A percentile compares a stretch with the other conserved stretches of the same genome.
phyloP scores from a whole-genome alignment of 2,329 filamentous ascomycete species.

The Pestalotiopsis sp. region DNA sequence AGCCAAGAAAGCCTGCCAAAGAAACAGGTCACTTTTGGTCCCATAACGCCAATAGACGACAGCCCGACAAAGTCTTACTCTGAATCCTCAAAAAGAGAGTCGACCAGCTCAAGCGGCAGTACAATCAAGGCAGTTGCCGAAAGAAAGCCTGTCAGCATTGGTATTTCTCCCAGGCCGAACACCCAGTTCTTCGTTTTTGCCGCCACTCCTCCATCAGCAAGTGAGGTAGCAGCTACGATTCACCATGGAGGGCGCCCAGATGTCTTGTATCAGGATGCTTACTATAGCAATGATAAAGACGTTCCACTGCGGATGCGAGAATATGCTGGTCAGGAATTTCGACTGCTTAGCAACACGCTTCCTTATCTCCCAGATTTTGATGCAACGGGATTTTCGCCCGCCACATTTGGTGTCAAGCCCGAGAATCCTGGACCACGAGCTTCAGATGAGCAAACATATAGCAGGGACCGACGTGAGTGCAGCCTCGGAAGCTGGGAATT shows the following conservation, averaged over 20 bases:
- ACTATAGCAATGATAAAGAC: slow-evolving; percentile 81
- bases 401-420: slow-evolving; percentile 54
- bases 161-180: slow-evolving; percentile 22
- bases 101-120: slow-evolving; percentile 18
- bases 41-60: slow-evolving; percentile 14
- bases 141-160: slow-evolving; percentile 20
- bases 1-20: slow-evolving; percentile 35
- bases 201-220: slow-evolving; percentile 31
- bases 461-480: slow-evolving; percentile 56
- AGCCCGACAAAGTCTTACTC: slow-evolving; percentile 11
- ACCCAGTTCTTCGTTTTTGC: slow-evolving; percentile 31
- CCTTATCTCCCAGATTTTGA: slow-evolving; percentile 83
- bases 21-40: slow-evolving; percentile 37
- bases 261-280: slow-evolving; percentile 80
- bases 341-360: slow-evolving; percentile 70
- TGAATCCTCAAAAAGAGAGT: slow-evolving; percentile 16
- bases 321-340: slow-evolving; percentile 87
- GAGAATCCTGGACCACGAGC: slow-evolving; percentile 48
- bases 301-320: slow-evolving; percentile 76
- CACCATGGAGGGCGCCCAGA: slow-evolving; percentile 58
- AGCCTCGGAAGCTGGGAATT: slow-evolving; percentile 76
- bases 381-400: slow-evolving; percentile 54
- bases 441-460: slow-evolving; percentile 50
- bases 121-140: slow-evolving; percentile 14
- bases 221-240: slow-evolving; percentile 57